phyloP scores from a whole-genome alignment of 371 early-diverging fungal genomes.

The Mucor sp. region DNA sequence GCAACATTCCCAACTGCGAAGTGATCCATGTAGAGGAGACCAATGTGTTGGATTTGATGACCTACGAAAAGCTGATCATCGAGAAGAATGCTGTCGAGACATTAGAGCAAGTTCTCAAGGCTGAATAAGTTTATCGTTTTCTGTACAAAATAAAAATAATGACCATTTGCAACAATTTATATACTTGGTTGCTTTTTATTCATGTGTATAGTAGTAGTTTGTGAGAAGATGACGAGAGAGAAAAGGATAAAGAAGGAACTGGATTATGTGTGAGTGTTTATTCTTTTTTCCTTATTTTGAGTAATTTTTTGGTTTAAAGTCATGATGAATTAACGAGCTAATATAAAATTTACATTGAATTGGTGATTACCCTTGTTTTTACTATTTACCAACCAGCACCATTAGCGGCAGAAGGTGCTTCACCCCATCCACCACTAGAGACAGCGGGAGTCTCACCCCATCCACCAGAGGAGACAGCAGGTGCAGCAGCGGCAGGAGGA shows the following conservation, averaged over 20 bases:
- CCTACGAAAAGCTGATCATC: slow-evolving; percentile 75
- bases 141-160: neutral
- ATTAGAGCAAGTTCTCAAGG: slow-evolving; percentile 56
- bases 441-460: slow-evolving; percentile 39
- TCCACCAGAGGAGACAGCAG: slow-evolving; percentile 35
- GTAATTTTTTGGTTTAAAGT: neutral
- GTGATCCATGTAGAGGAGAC: slow-evolving; percentile 69
- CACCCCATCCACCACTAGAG: slow-evolving; percentile 40
- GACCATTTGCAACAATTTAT: neutral
- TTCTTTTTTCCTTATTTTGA: neutral
- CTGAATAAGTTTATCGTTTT: slow-evolving; percentile 14
- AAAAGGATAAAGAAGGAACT: too few relatives aligned
- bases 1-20: slow-evolving; percentile 69
- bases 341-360: neutral
- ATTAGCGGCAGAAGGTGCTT: slow-evolving; percentile 22
- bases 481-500: slow-evolving; percentile 23
- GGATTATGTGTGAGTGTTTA: neutral
- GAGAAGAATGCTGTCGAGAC: slow-evolving; percentile 77
- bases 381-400: slow-evolving; percentile 34
- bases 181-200: neutral
- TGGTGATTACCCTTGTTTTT: neutral
- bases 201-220: neutral
- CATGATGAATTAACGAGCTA: neutral
- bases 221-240: neutral
- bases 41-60: slow-evolving; percentile 79